phyloP scores from a whole-genome alignment of 2,329 filamentous ascomycete species.

The Xenoacremonium recifei region DNA sequence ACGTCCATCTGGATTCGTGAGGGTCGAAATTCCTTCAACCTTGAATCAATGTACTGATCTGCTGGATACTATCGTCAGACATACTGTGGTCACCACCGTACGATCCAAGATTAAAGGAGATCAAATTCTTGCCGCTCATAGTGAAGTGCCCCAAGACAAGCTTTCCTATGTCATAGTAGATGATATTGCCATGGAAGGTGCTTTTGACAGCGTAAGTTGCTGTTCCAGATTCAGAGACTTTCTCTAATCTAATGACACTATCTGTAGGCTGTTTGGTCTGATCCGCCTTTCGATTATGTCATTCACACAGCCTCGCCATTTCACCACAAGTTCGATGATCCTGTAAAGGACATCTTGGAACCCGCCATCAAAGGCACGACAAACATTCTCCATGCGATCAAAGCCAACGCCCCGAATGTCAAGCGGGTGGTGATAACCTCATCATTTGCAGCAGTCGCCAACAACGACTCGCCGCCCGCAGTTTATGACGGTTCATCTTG shows the following conservation, averaged over 20 bases:
- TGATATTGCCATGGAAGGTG: neutral
- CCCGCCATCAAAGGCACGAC: constrained; percentile 2
- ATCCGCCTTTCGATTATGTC: constrained; percentile 2
- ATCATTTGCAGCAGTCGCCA: too few relatives aligned
- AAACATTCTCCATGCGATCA: constrained; percentile 1
- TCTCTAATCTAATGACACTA: neutral
- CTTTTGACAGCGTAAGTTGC: neutral
- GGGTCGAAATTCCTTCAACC: too few relatives aligned
- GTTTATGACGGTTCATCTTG: too few relatives aligned
- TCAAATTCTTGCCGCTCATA: too few relatives aligned
- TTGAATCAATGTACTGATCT: too few relatives aligned
- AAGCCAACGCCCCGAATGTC: too few relatives aligned
- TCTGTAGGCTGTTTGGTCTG: neutral
- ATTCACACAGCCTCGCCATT: constrained; percentile 6
- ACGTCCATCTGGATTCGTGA: too few relatives aligned
- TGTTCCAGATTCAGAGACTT: neutral
- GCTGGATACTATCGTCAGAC: too few relatives aligned
- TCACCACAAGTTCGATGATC: neutral
- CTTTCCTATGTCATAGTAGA: neutral
- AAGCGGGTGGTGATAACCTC: neutral
- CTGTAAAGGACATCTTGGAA: constrained; percentile 1
- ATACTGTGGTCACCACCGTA: too few relatives aligned
- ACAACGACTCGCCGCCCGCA: too few relatives aligned
- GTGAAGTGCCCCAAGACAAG: too few relatives aligned
- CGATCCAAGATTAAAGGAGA: too few relatives aligned